Base-by-base conservation (phyloP, 176 grass and related monocot genomes). In the Eragrostis curvula region DNA sequence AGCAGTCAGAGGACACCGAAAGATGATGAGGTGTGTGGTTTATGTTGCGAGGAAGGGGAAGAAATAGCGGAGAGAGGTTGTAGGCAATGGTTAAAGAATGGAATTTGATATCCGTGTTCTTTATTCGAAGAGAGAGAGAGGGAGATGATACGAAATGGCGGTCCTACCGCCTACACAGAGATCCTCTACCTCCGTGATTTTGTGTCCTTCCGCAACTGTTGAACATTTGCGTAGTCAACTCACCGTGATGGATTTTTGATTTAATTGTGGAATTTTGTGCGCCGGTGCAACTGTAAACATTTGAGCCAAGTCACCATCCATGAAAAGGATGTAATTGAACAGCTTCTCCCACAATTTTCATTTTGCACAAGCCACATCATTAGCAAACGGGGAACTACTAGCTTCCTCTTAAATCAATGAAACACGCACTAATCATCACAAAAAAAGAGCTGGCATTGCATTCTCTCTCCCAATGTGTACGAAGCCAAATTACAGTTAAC, bases 1-100 rank as follows among this genome's bases (percentile, higher is more conserved):
- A 2, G 45, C 30, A 78, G 50, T 41, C 53, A 75, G 81, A 58
- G 71, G 13, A 6, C 83, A 94, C 86, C 48, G 39, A 89, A 88
- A 94, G 89, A 91, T 81, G 89, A 75, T 91, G 89, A 86, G 78
- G 73, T 72, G 62, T 82, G 89, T 56, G 58, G 84, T 84, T 63
- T 68, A 83, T 83, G 81, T 71, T 88, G 86, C 74, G 85, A 84
- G 68, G 84, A 75, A 77, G 69, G 50, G 73, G 74, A 77, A 86
- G 85, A 42, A 82, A 81, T 58, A 42, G 62, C 60, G 36, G 62
- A 18, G 56, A 32, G 67, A 63, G 77, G 60, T 66, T 81, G 68
- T 16, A 41, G n/a, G 7, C 49, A 21, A 53, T 36, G 76, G 74
- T 66, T 46, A 72, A 85, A 71, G 42, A 53, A 80, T 70, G 70